Conservation (phyloP, 257 asterid genomes). For the Solanum chmielewskii region DNA sequence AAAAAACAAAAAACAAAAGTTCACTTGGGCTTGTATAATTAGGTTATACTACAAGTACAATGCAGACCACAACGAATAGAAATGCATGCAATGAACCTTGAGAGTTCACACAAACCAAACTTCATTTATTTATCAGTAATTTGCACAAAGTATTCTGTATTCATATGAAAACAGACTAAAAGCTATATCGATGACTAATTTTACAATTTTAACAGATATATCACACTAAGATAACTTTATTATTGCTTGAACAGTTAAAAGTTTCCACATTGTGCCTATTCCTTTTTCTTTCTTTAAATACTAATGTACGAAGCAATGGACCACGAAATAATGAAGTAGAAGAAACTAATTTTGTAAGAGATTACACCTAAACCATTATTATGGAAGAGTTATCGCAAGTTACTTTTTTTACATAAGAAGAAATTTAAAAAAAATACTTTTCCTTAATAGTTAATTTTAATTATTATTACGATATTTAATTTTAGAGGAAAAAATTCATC, state of each 20-base stretch:
- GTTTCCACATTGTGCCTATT: background rate
- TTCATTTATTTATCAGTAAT: background rate
- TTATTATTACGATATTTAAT: background rate
- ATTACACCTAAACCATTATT: background rate
- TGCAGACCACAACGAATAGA: background rate
- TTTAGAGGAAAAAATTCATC: background rate
- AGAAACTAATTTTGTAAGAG: background rate
- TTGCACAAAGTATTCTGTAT: background rate
- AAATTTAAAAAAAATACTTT: background rate
- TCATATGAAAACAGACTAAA: background rate
- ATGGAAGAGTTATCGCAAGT: background rate
- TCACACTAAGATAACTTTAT: background rate
- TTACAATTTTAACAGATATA: background rate
- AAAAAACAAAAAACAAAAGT: background rate
- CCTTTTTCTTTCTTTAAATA: background rate
- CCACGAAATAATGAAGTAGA: background rate
- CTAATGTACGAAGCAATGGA: background rate
- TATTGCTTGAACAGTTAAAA: background rate
- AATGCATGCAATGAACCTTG: background rate
- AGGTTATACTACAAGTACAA: background rate
- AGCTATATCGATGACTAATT: background rate
- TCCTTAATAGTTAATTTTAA: background rate
- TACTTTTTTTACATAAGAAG: background rate
- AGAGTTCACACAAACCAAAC: background rate
- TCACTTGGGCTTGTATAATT: background rate